phyloP scores from a whole-genome alignment of 208 protist genomes.

The Acanthamoeba royreba region DNA sequence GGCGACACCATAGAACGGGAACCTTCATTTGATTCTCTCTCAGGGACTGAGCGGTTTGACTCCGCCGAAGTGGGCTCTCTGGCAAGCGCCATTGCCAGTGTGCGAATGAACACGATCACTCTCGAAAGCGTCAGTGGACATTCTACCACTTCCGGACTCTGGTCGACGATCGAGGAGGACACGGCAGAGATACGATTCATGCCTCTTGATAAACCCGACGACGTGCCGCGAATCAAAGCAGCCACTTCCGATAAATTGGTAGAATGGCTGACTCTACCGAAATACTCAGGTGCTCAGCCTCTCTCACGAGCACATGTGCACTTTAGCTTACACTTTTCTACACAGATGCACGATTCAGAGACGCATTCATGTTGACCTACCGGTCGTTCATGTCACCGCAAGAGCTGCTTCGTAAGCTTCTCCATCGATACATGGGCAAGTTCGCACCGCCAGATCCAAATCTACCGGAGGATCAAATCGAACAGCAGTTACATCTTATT shows the following conservation, averaged over 20 bases:
- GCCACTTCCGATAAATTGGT: background rate
- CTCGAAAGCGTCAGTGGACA: background rate
- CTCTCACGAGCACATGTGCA: background rate
- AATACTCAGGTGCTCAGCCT: background rate
- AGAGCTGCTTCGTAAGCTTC: constrained; percentile 21
- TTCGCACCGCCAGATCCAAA: background rate
- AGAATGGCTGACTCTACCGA: constrained; percentile 7
- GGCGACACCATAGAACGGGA: background rate
- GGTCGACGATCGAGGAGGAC: constrained; percentile 5
- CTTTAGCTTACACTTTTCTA: background rate
- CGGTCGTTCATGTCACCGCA: constrained; percentile 35
- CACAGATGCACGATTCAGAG: constrained; percentile 23
- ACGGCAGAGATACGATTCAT: background rate
- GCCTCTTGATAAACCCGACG: background rate
- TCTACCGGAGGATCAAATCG: background rate
- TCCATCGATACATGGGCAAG: background rate
- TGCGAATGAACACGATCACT: too few relatives aligned
- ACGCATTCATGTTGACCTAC: constrained; percentile 37
- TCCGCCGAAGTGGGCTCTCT: background rate
- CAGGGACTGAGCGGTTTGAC: background rate
- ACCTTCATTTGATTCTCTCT: background rate
- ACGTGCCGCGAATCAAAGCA: background rate
- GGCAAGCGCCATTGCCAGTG: too few relatives aligned
- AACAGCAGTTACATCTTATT: background rate
- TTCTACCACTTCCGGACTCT: background rate